Evolutionary conservation across 2,329 filamentous ascomycete species (phyloP).

Genomic region (Orbilia oligospora): DNA sequence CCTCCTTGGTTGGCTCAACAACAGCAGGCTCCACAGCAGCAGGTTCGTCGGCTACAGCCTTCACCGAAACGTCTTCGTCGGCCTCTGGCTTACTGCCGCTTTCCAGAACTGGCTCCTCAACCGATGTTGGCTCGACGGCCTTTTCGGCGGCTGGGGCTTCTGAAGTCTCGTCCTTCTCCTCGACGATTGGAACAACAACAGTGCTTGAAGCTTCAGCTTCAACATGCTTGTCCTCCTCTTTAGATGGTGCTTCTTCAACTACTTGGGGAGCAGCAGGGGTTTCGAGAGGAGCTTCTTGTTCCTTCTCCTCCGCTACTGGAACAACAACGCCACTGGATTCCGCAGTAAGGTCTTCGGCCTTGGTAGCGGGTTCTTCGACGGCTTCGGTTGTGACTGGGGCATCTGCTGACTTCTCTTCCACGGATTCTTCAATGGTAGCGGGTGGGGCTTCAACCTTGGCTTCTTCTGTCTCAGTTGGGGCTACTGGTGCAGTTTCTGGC

Average conservation of each 20-base stretch:
- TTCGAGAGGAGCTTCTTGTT: conserved; percentile 4
- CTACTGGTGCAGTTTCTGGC: background rate
- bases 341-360: conserved; percentile 2
- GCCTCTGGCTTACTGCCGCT: conserved; percentile 20
- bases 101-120: conserved; percentile 42
- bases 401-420: background rate
- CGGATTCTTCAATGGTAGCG: conserved; percentile 7
- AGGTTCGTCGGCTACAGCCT: conserved; percentile 16
- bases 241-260: conserved; percentile 18
- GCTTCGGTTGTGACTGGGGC: background rate
- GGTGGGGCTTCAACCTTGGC: background rate
- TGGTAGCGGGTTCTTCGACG: conserved; percentile 20
- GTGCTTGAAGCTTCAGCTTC: background rate
- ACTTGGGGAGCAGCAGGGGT: background rate
- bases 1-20: conserved; percentile 15
- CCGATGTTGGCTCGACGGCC: conserved; percentile 19
- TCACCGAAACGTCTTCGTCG: conserved; percentile 21
- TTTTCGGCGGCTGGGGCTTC: conserved; percentile 27
- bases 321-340: background rate
- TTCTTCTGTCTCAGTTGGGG: background rate
- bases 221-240: conserved; percentile 11
- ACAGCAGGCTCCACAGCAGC: background rate
- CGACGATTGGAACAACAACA: background rate
- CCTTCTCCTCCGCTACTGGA: conserved; percentile 16
- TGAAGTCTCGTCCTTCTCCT: conserved; percentile 32